These are phyloP conservation scores for Bodo saltans DNA, from an alignment of 78 protist genomes.

Conservation along the genomic window DNA sequence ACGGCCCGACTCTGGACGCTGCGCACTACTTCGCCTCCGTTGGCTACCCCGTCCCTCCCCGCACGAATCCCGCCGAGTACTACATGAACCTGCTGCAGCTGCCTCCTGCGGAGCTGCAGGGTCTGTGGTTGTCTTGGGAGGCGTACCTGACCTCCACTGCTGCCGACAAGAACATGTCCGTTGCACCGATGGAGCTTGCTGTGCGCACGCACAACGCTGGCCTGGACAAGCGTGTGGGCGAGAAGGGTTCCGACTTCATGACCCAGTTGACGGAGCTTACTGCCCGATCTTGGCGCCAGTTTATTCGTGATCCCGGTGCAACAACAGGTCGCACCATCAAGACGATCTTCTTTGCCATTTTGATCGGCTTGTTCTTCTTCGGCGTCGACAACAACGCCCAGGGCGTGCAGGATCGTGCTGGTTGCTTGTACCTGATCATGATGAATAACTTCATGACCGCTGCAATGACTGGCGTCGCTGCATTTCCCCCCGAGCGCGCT, in stretches of 20 bases:
- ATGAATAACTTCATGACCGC: conserved; percentile 1
- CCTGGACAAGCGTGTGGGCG: no score
- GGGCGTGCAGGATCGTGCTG: conserved; percentile 11
- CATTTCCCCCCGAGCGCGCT: conserved; percentile 29
- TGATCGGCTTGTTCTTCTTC: conserved; percentile 40
- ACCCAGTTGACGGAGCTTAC: not conserved
- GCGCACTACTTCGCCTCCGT: no score
- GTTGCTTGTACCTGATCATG: conserved; percentile 29
- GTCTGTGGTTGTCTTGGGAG: no score
- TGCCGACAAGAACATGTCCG: no score
- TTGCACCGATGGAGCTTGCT: no score
- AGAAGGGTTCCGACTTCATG: not conserved
- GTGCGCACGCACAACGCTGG: no score
- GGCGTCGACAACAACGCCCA: not conserved
- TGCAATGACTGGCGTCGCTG: not conserved
- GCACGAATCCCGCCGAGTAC: no score
- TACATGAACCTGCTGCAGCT: no score
- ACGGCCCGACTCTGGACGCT: conserved; percentile 4
- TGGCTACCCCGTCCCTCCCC: no score
- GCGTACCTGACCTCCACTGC: no score
- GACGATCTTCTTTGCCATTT: conserved; percentile 16
- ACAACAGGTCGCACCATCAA: conserved; percentile 12
- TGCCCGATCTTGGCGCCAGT: conserved; percentile 6
- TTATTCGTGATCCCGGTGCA: not conserved
- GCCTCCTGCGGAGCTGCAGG: no score